These are phyloP conservation scores for Globisporangium apiculatum DNA, from an alignment of 352 stramenopile genomes.

Conservation along the genomic window DNA sequence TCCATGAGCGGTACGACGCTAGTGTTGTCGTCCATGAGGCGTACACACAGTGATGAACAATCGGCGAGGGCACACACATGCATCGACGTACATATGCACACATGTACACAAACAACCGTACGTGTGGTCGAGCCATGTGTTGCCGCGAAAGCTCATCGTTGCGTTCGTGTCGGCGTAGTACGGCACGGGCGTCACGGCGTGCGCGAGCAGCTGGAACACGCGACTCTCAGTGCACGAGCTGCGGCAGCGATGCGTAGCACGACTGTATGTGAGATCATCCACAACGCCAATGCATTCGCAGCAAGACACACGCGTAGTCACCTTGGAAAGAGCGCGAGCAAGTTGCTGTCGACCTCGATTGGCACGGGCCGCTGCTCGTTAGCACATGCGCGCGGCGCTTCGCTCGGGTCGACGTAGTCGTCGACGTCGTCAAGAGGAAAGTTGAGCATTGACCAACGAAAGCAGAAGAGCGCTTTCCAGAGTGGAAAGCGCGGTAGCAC, in stretches of 20 bases:
- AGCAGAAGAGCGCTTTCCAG: constrained; percentile 55
- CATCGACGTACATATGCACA: too few relatives aligned
- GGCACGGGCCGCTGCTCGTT: constrained; percentile 2
- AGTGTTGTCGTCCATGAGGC: background rate
- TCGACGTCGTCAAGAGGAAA: constrained; percentile 32
- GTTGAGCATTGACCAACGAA: constrained; percentile 55
- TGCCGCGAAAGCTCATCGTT: constrained; percentile 32
- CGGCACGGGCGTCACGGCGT: constrained; percentile 55
- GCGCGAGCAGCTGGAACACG: constrained; percentile 66
- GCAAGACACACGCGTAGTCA: constrained; percentile 9
- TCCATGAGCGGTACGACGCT: constrained; percentile 27
- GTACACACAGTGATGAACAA: too few relatives aligned
- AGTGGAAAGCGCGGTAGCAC: constrained; percentile 52
- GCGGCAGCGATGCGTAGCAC: background rate
- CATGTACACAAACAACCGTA: constrained; percentile 12
- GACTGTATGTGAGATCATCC: too few relatives aligned
- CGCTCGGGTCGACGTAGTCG: background rate
- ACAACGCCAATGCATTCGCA: background rate
- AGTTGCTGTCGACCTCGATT: constrained; percentile 29
- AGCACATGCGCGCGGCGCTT: background rate
- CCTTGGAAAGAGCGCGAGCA: constrained; percentile 42
- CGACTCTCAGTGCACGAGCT: constrained; percentile 49
- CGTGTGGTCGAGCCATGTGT: constrained; percentile 39
- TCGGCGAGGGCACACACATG: background rate
- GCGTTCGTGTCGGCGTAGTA: constrained; percentile 47